A percentile compares a stretch with the other conserved stretches of the same genome.
phyloP scores from a whole-genome alignment of 179 eudicot genomes.

The Silene vulgaris region DNA sequence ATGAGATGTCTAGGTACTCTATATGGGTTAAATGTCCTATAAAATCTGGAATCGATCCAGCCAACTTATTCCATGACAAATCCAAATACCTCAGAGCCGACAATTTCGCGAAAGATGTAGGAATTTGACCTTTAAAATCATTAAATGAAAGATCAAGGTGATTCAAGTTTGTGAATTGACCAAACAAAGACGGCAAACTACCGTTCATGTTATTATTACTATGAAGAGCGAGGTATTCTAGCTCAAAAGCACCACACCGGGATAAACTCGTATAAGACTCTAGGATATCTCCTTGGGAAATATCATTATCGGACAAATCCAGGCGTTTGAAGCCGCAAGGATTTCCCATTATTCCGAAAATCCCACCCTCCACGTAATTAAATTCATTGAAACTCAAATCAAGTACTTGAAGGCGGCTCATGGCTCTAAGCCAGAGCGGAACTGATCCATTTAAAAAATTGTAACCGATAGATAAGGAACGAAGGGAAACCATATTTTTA shows the following conservation, averaged over 20 bases:
- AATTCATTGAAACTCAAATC: too few species aligned
- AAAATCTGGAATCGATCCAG: neutral
- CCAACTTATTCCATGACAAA: neutral
- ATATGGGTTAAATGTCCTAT: neutral
- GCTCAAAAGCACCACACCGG: neutral
- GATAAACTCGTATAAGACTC: neutral
- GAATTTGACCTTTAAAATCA: neutral
- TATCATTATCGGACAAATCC: neutral
- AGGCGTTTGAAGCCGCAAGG: neutral
- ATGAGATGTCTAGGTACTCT: conserved; percentile 6
- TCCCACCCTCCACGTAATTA: too few species aligned
- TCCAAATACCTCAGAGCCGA: neutral
- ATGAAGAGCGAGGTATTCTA: neutral
- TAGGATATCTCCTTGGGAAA: neutral
- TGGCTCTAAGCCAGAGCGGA: neutral
- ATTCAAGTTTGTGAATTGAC: neutral
- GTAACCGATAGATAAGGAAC: neutral
- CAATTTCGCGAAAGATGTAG: neutral
- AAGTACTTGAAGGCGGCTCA: neutral
- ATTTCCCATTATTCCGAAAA: too few species aligned
- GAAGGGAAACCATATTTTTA: conserved; percentile 12
- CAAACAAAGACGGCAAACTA: neutral
- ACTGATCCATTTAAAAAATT: neutral
- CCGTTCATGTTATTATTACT: neutral
- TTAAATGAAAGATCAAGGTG: neutral